A percentile compares a stretch with the other conserved stretches of the same genome.
Evolutionary conservation across 371 early-diverging fungal genomes (phyloP).

Genomic region (Coemansia sp.): DNA sequence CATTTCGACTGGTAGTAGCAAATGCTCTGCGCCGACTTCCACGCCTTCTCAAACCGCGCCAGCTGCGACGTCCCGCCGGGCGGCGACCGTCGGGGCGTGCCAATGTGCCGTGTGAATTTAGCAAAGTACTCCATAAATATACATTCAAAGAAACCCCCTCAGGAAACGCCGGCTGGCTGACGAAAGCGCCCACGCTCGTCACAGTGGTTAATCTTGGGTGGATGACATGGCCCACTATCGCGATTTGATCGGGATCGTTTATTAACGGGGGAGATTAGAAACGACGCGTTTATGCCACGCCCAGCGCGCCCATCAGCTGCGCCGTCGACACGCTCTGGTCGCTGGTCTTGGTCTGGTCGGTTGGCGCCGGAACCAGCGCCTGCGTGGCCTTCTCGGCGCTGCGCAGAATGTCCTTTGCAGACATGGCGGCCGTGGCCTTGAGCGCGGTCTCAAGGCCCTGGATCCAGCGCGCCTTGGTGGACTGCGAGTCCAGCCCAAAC

Average conservation of each 20-base stretch:
- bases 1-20: constrained; percentile 61
- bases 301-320: constrained; percentile 32
- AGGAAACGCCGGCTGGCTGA: no score
- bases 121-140: constrained; percentile 66
- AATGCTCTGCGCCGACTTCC: constrained; percentile 66
- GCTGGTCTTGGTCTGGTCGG: constrained; percentile 1
- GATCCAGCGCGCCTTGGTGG: constrained; percentile 40
- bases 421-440: constrained; percentile 11
- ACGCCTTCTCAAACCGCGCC: constrained; percentile 73
- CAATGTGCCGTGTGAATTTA: constrained; percentile 66
- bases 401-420: constrained; percentile 21
- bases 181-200: no score
- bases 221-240: no score
- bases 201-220: no score
- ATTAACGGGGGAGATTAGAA: background rate
- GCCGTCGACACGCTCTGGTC: constrained; percentile 25
- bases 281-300: background rate
- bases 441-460: constrained; percentile 35
- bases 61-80: constrained; percentile 68
- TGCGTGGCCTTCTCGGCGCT: constrained; percentile 33
- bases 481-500: constrained; percentile 48
- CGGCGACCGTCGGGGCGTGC: constrained; percentile 60
- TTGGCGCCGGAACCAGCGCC: constrained; percentile 24
- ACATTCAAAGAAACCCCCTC: background rate
- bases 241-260: background rate